Conservation (phyloP, 2,329 filamentous ascomycete genomes). For the Periconia digitata region DNA sequence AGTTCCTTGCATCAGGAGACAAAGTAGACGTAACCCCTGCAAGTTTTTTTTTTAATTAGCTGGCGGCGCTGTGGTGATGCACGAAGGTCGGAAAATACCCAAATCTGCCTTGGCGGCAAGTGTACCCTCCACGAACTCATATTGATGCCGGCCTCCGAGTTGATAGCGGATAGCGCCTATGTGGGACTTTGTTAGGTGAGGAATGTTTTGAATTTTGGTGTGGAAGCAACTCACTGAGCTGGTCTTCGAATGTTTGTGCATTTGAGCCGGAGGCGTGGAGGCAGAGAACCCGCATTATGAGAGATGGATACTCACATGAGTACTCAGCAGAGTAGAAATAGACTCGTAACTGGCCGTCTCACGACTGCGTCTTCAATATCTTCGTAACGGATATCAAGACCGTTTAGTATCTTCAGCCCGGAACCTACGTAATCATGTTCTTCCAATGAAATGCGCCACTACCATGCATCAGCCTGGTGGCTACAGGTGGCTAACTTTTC, state of each 20-base stretch:
- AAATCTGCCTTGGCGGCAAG: conserved; percentile 1
- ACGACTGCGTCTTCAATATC: too few relatives aligned
- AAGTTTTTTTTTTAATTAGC: neutral
- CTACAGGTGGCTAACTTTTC: too few relatives aligned
- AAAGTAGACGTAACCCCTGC: neutral
- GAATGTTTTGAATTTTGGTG: neutral
- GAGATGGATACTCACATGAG: too few relatives aligned
- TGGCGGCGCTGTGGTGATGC: neutral
- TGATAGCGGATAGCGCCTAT: conserved; percentile 4
- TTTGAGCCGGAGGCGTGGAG: neutral
- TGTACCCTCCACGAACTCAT: conserved; percentile 11
- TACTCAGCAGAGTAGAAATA: too few relatives aligned
- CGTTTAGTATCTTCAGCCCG: too few relatives aligned
- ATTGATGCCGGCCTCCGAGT: conserved; percentile 8
- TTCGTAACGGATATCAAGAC: too few relatives aligned
- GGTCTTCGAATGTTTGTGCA: conserved; percentile 1
- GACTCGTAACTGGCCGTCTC: too few relatives aligned
- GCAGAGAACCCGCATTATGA: conserved; percentile 1
- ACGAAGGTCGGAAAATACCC: neutral
- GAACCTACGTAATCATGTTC: too few relatives aligned
- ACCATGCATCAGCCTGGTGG: too few relatives aligned
- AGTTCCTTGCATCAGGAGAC: neutral
- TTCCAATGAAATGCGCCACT: too few relatives aligned
- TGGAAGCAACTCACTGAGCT: neutral
- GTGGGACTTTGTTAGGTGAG: neutral